Evolutionary conservation across 1,284 basidiomycete species (phyloP), one percentile per base, ranked within the genome.

Genomic region (Trametes versicolor): DNA sequence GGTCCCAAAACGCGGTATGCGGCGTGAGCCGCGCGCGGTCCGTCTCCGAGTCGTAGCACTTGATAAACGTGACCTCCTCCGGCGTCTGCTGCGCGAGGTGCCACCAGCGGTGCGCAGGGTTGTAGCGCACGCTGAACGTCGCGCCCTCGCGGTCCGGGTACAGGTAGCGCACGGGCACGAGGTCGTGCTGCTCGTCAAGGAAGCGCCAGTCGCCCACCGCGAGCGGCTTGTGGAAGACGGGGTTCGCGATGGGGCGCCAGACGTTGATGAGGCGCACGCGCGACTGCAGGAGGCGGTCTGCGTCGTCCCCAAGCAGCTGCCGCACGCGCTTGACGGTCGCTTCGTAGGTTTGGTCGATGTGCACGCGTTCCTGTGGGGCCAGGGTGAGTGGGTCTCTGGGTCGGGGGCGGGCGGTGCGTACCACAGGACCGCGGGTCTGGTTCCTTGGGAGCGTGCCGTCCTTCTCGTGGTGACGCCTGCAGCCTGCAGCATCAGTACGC

Each of bases 221-320:
- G 54, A 87, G 80, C 0, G 86, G 87, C 64, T 75, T 74, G 68
- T 87, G 82, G 32, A 77, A 73, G 10, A 83, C 84, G 1, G 82
- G 69, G 58, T 83, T 76, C 9, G 70, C 75, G 60, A 87, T 81
- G 2, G 85, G 85, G 37, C 85, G 78, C 86, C 85, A 87, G 64
- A 86, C 78, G 71, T 87, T 87, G 78, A 87, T 82, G 62, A 87
- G 79, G 57, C 82, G 83, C 32, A 82, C 87, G 45, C 90, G 86
- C 19, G 78, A 76, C 63, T 82, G 72, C 23, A 87, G 78, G 19
- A 85, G 79, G 25, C 75, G 77, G 8, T 80, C 78, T 1, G 77
- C 86, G 34, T 74, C 71, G 2, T 84, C 83, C 3, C 74, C 77
- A 17, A 82, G 81, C 19, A 85, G 84, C 7, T 82, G 78, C 62